A percentile compares a stretch with the other conserved stretches of the same genome.
Evolutionary conservation across 306 rosid genomes (phyloP).

Genomic region (Rubus parviflorus): DNA sequence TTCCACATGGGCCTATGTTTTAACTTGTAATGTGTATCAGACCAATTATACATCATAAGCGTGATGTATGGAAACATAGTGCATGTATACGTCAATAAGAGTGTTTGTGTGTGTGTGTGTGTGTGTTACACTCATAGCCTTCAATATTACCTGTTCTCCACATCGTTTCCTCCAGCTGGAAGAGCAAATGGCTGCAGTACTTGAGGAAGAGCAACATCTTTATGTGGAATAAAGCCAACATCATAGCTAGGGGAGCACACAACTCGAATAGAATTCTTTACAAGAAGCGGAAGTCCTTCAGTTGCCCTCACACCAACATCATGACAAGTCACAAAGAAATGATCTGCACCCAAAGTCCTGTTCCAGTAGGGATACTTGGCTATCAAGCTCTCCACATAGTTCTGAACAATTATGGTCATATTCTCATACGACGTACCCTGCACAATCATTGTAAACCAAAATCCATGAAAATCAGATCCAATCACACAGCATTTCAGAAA

Average conservation of each 20-base stretch:
- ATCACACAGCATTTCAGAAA: not conserved
- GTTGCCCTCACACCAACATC: constrained; percentile 98
- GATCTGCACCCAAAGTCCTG: constrained; percentile 95
- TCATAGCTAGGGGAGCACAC: constrained; percentile 98
- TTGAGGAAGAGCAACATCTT: constrained; percentile 96
- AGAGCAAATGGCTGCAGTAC: constrained; percentile 96
- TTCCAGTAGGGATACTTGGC: constrained; percentile 98
- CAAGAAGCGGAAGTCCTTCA: constrained; percentile 80
- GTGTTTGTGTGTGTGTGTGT: too few relatives aligned
- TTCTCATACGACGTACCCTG: constrained; percentile 93
- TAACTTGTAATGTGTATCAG: not conserved
- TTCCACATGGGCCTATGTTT: not conserved
- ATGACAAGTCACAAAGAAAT: constrained; percentile 94
- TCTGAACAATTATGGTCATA: constrained; percentile 87
- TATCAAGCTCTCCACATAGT: constrained; percentile 81
- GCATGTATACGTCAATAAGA: not conserved
- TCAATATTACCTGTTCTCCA: constrained; percentile 67
- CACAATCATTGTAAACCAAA: constrained; percentile 36
- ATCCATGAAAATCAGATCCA: constrained; percentile 17
- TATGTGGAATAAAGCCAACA: constrained; percentile 96
- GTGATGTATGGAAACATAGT: not conserved
- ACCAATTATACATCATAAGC: not conserved
- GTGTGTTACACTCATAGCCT: not conserved
- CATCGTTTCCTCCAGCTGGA: constrained; percentile 92
- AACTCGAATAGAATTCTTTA: constrained; percentile 91